phyloP scores from a whole-genome alignment of 495 filamentous ascomycete genomes.

The Penicillium ochrochloron region DNA sequence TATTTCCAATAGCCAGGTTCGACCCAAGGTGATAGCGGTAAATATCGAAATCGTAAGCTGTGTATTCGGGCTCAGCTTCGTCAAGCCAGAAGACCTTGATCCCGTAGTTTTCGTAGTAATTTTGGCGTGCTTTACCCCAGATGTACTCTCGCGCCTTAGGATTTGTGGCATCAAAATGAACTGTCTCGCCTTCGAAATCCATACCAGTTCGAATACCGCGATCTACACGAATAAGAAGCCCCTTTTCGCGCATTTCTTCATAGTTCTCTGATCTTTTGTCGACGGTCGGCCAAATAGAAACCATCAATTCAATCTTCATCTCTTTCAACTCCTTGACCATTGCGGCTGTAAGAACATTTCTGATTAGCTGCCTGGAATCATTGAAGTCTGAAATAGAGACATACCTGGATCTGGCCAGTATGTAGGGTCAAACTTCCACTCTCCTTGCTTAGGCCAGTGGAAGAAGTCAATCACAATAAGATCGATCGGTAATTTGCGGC shows the following conservation, averaged over 20 bases:
- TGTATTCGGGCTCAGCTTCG: conserved; percentile 64
- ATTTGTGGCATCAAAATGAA: conserved; percentile 62
- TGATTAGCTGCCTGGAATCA: not conserved
- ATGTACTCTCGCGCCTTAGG: conserved; percentile 52
- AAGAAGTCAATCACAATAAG: conserved; percentile 64
- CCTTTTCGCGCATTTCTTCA: conserved; percentile 56
- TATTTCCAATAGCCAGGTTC: conserved; percentile 59
- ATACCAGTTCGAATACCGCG: conserved; percentile 55
- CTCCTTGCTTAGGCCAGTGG: conserved; percentile 62
- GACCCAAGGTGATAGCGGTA: conserved; percentile 59
- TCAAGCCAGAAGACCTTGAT: conserved; percentile 65
- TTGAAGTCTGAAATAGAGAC: conserved; percentile 7
- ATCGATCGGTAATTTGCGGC: conserved; percentile 55
- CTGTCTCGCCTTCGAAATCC: conserved; percentile 55
- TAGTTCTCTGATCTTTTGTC: conserved; percentile 57
- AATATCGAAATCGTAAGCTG: conserved; percentile 61
- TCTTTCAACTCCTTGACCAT: conserved; percentile 59
- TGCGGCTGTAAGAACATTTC: conserved; percentile 33
- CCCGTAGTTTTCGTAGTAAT: conserved; percentile 58
- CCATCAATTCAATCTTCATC: conserved; percentile 61
- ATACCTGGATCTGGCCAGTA: conserved; percentile 61
- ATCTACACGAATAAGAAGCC: conserved; percentile 56
- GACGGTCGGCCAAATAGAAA: conserved; percentile 64
- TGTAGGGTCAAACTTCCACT: conserved; percentile 61
- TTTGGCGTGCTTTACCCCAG: conserved; percentile 54